Evolutionary conservation across 495 filamentous ascomycete genomes (phyloP), one percentile per base, ranked within the genome.

Genomic region (Aspergillus nanangensis): DNA sequence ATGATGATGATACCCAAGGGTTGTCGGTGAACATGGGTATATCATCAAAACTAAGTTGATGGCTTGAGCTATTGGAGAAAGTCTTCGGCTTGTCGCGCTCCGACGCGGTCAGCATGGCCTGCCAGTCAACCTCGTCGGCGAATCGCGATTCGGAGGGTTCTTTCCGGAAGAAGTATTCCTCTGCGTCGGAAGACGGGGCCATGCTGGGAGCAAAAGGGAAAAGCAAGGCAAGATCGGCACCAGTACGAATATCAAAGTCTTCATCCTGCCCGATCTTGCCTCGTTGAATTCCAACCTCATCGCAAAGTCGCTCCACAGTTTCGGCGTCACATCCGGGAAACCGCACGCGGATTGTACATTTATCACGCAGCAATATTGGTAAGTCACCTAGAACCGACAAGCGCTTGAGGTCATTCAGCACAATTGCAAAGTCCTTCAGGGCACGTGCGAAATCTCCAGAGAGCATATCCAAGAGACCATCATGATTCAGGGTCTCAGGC

Each of bases 301-400:
- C 76, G 60, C 91, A 96, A 0, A 96, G 73, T 13, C 75, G 69
- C 60, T 94, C 88, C 0, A 97, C 90, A 2, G 86, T 87, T 4
- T 84, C 81, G 0, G 79, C 81, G 56, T 96, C 91, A 50, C 92
- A 95, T 18, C 93, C 93, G 1, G 88, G 86, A 60, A 98, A 97
- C 27, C 88, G 83, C 2, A 97, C 85, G 9, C 86, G 78, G 7
- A 98, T 69, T 5, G 79, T 78, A 0, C 77, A 78, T 15, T 69
- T 66, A 41, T 71, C 65, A 38, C 83, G 83, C 31, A 96, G 74
- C 0, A 74, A 69, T 14, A 96, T 81, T 0, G 93, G 88, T 8
- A 97, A 72, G 57, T 96, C 89, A 8, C 93, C 93, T 4, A 96
- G 64, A 1, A 70, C 62, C 1, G 86, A 76, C 4, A 98, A 69